Base-by-base conservation (phyloP, 2,329 filamentous ascomycete species). In the Sodiomyces alkalinus region DNA sequence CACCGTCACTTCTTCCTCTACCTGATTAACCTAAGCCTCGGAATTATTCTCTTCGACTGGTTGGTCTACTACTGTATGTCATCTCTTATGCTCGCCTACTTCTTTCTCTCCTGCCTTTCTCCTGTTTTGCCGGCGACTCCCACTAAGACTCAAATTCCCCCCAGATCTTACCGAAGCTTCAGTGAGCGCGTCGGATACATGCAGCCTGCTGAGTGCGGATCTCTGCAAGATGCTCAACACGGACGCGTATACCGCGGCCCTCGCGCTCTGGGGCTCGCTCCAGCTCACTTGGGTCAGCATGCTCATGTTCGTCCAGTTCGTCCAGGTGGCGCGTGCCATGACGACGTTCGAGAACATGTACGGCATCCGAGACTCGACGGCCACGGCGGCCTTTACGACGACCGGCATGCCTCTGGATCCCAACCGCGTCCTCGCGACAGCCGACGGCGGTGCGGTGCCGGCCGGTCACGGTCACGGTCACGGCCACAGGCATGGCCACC, bases 331-430 rank as follows among this genome's bases (percentile, higher is more conserved):
- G 0, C 75, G 85, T 35, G 92, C 86, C 32, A 78, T 92, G 62
- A 98, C 90, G 1, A 98, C 90, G 0, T 96, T 81, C 53, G 90
- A 98, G 54, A 92, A 86, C 51, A 96, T 98, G 86, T 75, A 77
- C 37, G 79, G 82, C 28, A 67, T 85, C 35, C 67, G 74, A 33
- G 64, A 78, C 36, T 48, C 46, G 18, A 71, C 74, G 1, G 58
- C 86, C 18, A 74, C 74, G 6, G 74, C 76, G 1, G 80, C 80
- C 29, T 74, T 93, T 43, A 77, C 83, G 2, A 82, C 83, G 1
- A 80, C 82, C 9, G 76, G 74, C 16, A 74, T 77, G 2, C 75
- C 80, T 13, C 63, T 92, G 2, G 71, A 75, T 32, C 61, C 72
- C 26, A 63, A 66, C 24, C 74, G 79, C 26, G 73, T 75, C 0